A percentile compares a stretch with the other conserved stretches of the same genome.
phyloP scores from a whole-genome alignment of 805 yeast genomes.

The Lipomyces orientalis region DNA sequence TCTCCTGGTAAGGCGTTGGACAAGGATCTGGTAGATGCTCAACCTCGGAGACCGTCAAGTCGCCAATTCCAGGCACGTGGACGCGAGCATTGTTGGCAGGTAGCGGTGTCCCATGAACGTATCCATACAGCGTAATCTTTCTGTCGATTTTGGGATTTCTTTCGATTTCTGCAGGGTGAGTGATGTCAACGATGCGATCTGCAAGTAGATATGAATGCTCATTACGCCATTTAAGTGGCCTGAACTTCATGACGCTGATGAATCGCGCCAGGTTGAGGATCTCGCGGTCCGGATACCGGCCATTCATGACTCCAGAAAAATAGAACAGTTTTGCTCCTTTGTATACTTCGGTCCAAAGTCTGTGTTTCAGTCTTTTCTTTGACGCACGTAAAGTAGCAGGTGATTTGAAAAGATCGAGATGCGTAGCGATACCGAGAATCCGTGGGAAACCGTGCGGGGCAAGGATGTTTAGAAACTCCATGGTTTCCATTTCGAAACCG shows the following conservation, averaged over 20 bases:
- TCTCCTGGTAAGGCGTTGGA: conserved; percentile 94
- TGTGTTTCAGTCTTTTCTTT: conserved; percentile 86
- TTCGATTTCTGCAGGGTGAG: conserved; percentile 85
- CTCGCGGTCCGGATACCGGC: conserved; percentile 97
- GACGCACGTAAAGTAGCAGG: conserved; percentile 89
- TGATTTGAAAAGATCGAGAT: conserved; percentile 88
- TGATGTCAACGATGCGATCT: conserved; percentile 90
- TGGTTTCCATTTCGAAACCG: conserved; percentile 99
- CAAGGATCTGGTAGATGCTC: conserved; percentile 98
- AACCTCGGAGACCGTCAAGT: conserved; percentile 70
- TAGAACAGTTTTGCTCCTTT: conserved; percentile 97
- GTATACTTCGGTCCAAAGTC: conserved; percentile 99
- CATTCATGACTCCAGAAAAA: conserved; percentile 92
- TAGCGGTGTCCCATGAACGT: conserved; percentile 90
- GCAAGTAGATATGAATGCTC: conserved; percentile 95
- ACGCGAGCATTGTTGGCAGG: conserved; percentile 70
- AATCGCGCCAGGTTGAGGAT: conserved; percentile 89
- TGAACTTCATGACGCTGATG: conserved; percentile 94
- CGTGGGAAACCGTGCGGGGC: conserved; percentile 99
- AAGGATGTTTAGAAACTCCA: conserved; percentile 95
- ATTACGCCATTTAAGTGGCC: conserved; percentile 99
- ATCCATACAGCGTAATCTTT: conserved; percentile 90
- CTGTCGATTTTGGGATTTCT: conserved; percentile 84
- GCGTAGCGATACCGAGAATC: conserved; percentile 93
- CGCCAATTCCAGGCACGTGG: conserved; percentile 97